Base-by-base conservation (phyloP, 1,284 basidiomycete species). In the Austroboletus novae-zelandiae region DNA sequence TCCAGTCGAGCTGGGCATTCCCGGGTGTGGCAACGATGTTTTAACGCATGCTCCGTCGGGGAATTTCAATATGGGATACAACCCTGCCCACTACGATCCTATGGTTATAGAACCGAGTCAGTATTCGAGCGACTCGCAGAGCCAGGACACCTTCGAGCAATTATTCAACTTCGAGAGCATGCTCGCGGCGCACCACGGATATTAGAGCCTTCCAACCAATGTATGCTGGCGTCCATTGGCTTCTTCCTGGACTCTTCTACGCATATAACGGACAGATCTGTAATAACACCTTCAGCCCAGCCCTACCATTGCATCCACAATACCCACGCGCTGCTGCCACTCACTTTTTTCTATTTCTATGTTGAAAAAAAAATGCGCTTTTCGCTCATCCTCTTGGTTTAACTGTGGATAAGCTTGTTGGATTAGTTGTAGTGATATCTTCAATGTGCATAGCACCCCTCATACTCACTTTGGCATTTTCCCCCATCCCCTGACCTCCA, bases 1-100 rank as follows among this genome's bases (percentile, higher is more conserved):
- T 37, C 75, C 76, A 0, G 70, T 78, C 61, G 72, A 77, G 51
- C 61, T 77, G 43, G 75, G 75, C 23, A 56, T 75, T 30, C 64
- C 69, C 36, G 65, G 59, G 5, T 69, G 67, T 15, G 61, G 62
- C 32, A 54, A 66, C 36, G 55, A 66, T 5, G 36, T 61, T 2
- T 13, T 60, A 47, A 43, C 52, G 14, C 42, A 50, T 2, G 20
- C 43, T 10, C 43, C 45, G 27, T 39, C 53, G 20, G 59, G 53
- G 2, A 20, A 47, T 17, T 68, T 59, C 40, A 32, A 40, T 47
- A 39, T 65, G 27, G 57, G 54, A 40, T 66, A 70, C 23, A 14
- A 51, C 2, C 35, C 58, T 15, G 44, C 50, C 13, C 45, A 58
- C 18, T 69, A 65, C 25, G 64, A 69, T 29, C 50, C 65, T 10